A percentile compares a stretch with the other conserved stretches of the same genome.
Conservation (phyloP, 176 grass and related monocot genomes). For the Poa annua region DNA sequence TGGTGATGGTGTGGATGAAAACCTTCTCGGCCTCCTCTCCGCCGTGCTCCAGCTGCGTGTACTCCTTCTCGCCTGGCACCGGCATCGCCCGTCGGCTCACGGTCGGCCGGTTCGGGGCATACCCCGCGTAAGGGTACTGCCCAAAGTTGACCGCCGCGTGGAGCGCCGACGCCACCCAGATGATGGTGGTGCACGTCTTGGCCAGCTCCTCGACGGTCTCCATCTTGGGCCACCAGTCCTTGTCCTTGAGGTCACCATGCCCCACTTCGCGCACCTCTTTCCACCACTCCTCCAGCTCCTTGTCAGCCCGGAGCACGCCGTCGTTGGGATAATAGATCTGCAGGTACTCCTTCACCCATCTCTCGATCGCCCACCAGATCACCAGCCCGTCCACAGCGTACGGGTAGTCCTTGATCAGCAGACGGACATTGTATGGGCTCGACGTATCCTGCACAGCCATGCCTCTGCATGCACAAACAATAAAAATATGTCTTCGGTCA, state of each 20-base stretch:
- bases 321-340: conserved; percentile 64
- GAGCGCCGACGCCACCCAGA: conserved; percentile 78
- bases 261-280: conserved; percentile 78
- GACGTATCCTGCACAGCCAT: conserved; percentile 49
- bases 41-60: conserved; percentile 44
- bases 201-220: conserved; percentile 58
- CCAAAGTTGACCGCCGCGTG: conserved; percentile 88
- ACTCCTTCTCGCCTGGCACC: conserved; percentile 28
- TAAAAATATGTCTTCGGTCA: background rate
- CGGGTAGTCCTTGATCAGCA: conserved; percentile 86
- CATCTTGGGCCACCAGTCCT: conserved; percentile 80
- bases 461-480: conserved; percentile 46
- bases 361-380: conserved; percentile 75
- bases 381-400: conserved; percentile 69
- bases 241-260: conserved; percentile 72
- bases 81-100: conserved; percentile 69
- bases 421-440: conserved; percentile 51
- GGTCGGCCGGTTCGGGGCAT: conserved; percentile 76
- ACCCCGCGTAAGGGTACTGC: conserved; percentile 76
- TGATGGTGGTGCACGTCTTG: conserved; percentile 69
- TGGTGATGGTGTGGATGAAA: conserved; percentile 72
- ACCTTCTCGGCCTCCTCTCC: conserved; percentile 56
- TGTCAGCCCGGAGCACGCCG: conserved; percentile 42
- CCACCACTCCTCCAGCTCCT: conserved; percentile 85
- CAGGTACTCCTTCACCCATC: conserved; percentile 70